Evolutionary conservation across 2,329 filamentous ascomycete genomes (phyloP).

Genomic region (Cercospora citrullina): DNA sequence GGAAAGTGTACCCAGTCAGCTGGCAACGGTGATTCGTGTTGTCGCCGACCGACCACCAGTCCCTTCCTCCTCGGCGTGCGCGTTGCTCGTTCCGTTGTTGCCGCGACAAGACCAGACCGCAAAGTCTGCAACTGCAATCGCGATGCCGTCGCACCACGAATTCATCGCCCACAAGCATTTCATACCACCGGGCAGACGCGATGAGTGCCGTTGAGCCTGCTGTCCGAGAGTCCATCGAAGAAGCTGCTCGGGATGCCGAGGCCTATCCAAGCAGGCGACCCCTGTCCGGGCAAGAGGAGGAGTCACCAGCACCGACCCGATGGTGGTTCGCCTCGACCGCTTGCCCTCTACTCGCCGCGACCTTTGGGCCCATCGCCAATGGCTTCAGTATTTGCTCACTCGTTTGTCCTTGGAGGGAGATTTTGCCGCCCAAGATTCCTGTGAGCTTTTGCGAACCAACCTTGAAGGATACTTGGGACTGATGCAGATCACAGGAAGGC

Average conservation of each 20-base stretch:
- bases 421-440: constrained; percentile 47
- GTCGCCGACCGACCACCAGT: neutral
- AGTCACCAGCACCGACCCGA: constrained; percentile 46
- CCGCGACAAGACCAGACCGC: neutral
- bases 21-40: neutral
- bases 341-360: constrained; percentile 57
- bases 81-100: neutral
- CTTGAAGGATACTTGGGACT: no score
- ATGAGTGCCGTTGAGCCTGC: constrained; percentile 47
- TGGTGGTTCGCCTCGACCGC: constrained; percentile 65
- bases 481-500: constrained; percentile 34
- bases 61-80: neutral
- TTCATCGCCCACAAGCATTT: neutral
- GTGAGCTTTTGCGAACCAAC: constrained; percentile 25
- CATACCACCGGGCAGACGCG: constrained; percentile 3
- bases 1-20: neutral
- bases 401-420: constrained; percentile 57
- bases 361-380: constrained; percentile 43
- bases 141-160: neutral
- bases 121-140: neutral
- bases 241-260: constrained; percentile 50
- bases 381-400: constrained; percentile 51
- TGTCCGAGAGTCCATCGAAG: constrained; percentile 46
- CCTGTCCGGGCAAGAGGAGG: constrained; percentile 41
- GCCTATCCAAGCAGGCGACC: constrained; percentile 32